Evolutionary conservation across 495 filamentous ascomycete genomes (phyloP).

Genomic region (Xylaria curta): DNA sequence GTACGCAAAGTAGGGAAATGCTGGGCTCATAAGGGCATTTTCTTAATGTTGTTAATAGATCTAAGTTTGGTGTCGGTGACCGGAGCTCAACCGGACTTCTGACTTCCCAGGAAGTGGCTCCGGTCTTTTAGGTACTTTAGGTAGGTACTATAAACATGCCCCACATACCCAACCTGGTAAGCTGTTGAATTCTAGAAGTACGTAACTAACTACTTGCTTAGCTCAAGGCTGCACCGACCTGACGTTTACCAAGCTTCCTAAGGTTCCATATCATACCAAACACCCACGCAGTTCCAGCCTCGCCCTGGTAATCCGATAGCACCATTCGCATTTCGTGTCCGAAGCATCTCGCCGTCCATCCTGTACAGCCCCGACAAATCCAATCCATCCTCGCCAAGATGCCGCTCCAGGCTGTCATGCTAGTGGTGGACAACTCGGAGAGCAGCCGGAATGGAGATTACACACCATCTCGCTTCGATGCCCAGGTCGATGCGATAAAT

Average conservation of each 20-base stretch:
- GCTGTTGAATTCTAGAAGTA: not conserved
- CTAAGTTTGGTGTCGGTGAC: not conserved
- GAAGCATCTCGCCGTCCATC: not conserved
- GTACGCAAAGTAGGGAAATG: too few species aligned
- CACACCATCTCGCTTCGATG: conserved; percentile 90
- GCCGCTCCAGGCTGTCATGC: conserved; percentile 70
- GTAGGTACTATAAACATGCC: not conserved
- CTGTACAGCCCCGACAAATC: not conserved
- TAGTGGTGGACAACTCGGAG: conserved; percentile 95
- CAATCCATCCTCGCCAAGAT: conserved; percentile 50
- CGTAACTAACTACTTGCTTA: not conserved
- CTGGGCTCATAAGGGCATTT: not conserved
- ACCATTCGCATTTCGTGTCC: not conserved
- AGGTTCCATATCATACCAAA: conserved; percentile 23
- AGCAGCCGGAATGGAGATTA: conserved; percentile 98
- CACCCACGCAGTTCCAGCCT: conserved; percentile 24
- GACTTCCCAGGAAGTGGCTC: not conserved
- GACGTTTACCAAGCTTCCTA: conserved; percentile 34
- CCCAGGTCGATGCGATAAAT: conserved; percentile 91
- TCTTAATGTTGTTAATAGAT: not conserved
- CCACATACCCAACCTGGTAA: not conserved
- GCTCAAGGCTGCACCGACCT: conserved; percentile 46
- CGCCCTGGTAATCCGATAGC: not conserved
- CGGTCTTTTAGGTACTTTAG: not conserved
- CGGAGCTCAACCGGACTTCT: not conserved